Base-by-base conservation (phyloP, 768 basidiomycete species). In the Fomitopsis serialis region DNA sequence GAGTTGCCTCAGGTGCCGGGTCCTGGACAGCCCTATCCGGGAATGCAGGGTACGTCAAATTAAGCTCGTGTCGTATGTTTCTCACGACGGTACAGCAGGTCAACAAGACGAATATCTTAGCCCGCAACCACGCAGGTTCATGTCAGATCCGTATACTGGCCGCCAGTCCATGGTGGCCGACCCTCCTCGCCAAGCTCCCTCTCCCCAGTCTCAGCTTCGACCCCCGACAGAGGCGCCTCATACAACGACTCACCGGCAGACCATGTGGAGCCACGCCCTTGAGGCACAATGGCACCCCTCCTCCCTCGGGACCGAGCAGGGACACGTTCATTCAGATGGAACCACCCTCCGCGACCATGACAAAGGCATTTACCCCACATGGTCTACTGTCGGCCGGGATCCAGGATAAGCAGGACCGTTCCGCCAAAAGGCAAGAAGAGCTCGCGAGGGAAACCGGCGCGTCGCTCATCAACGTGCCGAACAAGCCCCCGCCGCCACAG, bases 401-500 rank as follows among this genome's bases (percentile, higher is more conserved):
- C 59, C 92, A 96, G 64, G 95, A 98, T 67, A 92, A 92, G 67
- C 87, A 95, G 67, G 94, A 97, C 65, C 83, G 96, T 34, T 97
- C 94, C 27, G 97, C 97, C 2, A 95, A 95, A 69, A 80, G 87
- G 49, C 93, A 98, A 63, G 96, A 99, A 67, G 92, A 97, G 67
- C 71, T 91, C 11, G 97, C 97, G 10, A 78, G 95, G 34, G 95
- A 97, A 71, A 85, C 79, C 7, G 97, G 97, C 25, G 89, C 83
- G 15, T 92, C 93, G 3, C 78, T 98, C 50, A 85, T 98, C 73
- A 95, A 96, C 66, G 92, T 99, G n/a, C 92, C 92, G 3, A 83
- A 85, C 64, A 96, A 96, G 66, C 93, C 95, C 0, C 93, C 92
- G 0, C 91, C 92, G 2, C 95, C 97, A 8, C 93, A 96, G 70